These are phyloP conservation scores for Daedaleopsis nitida DNA, from an alignment of 768 basidiomycete genomes.

Conservation along the genomic window DNA sequence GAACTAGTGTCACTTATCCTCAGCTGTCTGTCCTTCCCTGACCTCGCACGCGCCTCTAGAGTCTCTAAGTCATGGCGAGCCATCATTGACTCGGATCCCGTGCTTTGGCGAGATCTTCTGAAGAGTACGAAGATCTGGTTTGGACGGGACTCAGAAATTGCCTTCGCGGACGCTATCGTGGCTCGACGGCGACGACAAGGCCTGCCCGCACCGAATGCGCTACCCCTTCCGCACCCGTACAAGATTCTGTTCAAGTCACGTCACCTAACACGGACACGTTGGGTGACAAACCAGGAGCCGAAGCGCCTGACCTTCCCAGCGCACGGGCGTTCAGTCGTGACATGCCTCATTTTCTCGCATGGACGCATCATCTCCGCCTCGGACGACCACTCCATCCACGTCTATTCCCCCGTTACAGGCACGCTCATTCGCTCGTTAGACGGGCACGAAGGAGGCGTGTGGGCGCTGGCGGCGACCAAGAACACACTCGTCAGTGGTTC, in stretches of 20 bases:
- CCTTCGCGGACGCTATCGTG: slow-evolving; percentile 73
- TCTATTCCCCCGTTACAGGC: slow-evolving; percentile 89
- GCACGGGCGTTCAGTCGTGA: slow-evolving; percentile 89
- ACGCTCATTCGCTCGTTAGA: slow-evolving; percentile 71
- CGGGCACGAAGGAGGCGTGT: slow-evolving; percentile 95
- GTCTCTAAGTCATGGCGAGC: slow-evolving; percentile 91
- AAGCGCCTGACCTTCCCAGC: slow-evolving; percentile 84
- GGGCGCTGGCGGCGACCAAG: slow-evolving; percentile 91
- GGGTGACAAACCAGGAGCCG: slow-evolving; percentile 73
- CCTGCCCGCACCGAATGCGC: slow-evolving; percentile 44
- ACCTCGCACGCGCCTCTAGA: slow-evolving; percentile 83
- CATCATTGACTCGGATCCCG: slow-evolving; percentile 88
- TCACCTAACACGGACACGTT: slow-evolving; percentile 75
- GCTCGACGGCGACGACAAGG: slow-evolving; percentile 54
- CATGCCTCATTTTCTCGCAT: slow-evolving; percentile 92
- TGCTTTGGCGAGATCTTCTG: slow-evolving; percentile 87
- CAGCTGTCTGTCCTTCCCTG: slow-evolving; percentile 77
- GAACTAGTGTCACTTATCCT: slow-evolving; percentile 91
- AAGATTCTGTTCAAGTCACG: slow-evolving; percentile 94
- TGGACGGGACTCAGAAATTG: slow-evolving; percentile 80
- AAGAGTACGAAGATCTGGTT: slow-evolving; percentile 87
- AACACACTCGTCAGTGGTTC: slow-evolving; percentile 89
- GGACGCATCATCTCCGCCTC: slow-evolving; percentile 96
- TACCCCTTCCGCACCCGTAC: slow-evolving; percentile 82
- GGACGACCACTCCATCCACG: slow-evolving; percentile 95